Evolutionary conservation across 75 land plant species (phyloP), one percentile per base, ranked within the genome.

Genomic region (Gnetum montanum): DNA sequence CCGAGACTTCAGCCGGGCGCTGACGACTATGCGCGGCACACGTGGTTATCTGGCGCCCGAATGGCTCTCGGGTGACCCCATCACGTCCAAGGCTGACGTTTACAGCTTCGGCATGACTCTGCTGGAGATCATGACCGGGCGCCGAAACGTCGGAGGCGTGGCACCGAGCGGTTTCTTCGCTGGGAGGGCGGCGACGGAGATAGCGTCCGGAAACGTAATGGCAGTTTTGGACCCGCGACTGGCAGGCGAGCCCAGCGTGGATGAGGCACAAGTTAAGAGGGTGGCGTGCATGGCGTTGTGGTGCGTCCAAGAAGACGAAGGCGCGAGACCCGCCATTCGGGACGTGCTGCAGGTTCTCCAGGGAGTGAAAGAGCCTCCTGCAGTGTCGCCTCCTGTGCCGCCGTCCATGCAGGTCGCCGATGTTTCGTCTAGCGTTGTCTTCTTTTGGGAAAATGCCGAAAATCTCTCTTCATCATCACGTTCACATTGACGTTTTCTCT

Each of bases 61-160:
- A 19, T 85, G 89, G 89, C 58, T 81, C 8, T 19, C 71, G 25
- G 70, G 64, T 27, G 20, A 56, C 0, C 74, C 78, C 0, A 36
- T 81, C 29, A 68, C 85, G 0, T 73, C 74, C 27, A 81, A 78
- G 67, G 70, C 67, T 7, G 89, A 85, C 51, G 48, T 85, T 1
- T 85, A 81, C 62, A 85, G 89, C 56, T 85, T 61, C 25, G 89
- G 89, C 4, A 85, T 85, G 75, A 85, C 78, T 2, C 49, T 85
- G 28, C 45, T 85, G 19, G 90, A 57, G 16, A 43, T 35, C 18
- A 57, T 37, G 8, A 16, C 53, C 5, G 59, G 49, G 7, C 59
- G 59, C 15, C 15, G 28, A 56, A 56, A 40, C 49, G 0, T 40
- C 50, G 54, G 47, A 52, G 2, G 55, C 13, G 6, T 3, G 15